A percentile compares a stretch with the other conserved stretches of the same genome.
phyloP scores from a whole-genome alignment of 1,284 basidiomycete genomes.

The Sporisorium graminicola region DNA sequence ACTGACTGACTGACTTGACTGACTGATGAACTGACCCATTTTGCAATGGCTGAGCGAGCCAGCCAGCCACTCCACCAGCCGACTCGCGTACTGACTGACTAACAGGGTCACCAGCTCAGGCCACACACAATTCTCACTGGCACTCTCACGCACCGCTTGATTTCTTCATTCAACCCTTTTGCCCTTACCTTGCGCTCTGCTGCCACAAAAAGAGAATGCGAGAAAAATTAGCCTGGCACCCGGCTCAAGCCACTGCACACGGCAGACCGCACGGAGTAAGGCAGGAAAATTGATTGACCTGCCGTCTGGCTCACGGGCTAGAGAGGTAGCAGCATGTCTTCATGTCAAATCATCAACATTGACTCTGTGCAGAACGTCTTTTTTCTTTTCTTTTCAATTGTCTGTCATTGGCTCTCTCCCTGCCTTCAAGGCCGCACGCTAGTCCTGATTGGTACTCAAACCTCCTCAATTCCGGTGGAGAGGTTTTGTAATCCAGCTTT shows the following conservation, averaged over 20 bases:
- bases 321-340: not conserved
- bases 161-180: conserved; percentile 1
- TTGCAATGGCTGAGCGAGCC: conserved; percentile 7
- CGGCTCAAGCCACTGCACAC: conserved; percentile 1
- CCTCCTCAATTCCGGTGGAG: not conserved
- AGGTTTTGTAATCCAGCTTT: not conserved
- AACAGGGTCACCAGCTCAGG: conserved; percentile 22
- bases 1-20: conserved; percentile 19
- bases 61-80: not conserved
- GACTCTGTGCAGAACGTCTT: not conserved
- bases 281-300: not conserved
- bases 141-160: conserved; percentile 5
- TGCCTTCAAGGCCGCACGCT: not conserved
- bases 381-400: not conserved
- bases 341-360: not conserved
- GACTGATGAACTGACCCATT: conserved; percentile 21
- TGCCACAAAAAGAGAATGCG: not conserved
- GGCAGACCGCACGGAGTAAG: not conserved
- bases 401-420: not conserved
- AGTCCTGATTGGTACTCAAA: conserved; percentile 1
- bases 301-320: not conserved
- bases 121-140: not conserved
- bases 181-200: not conserved
- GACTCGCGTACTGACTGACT: no score
- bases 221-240: not conserved